Conservation (phyloP, 768 basidiomycete genomes). For the Holtermanniella nyarrowii region DNA sequence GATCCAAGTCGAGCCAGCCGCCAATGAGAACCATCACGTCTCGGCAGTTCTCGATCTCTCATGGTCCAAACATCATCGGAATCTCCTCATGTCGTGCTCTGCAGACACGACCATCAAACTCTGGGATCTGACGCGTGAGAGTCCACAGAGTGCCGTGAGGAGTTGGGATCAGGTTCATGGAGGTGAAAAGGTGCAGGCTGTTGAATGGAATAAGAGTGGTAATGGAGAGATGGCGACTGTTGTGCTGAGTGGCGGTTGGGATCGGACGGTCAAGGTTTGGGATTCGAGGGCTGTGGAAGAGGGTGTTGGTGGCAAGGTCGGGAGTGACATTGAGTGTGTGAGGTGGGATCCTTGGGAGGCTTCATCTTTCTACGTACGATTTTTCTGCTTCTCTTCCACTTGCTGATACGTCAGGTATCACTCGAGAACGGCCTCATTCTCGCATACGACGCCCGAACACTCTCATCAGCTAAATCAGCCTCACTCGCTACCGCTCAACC, state of each 20-base stretch:
- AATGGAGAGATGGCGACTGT: slow-evolving; percentile 60
- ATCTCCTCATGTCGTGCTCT: slow-evolving; percentile 79
- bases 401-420: slow-evolving; percentile 54
- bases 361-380: slow-evolving; percentile 70
- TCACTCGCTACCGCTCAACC: slow-evolving; percentile 54
- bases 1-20: slow-evolving; percentile 59
- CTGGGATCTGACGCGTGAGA: slow-evolving; percentile 79
- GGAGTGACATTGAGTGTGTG: slow-evolving; percentile 85
- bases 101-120: slow-evolving; percentile 94
- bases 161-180: slow-evolving; percentile 58
- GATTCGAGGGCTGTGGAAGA: slow-evolving; percentile 74
- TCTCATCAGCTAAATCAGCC: slow-evolving; percentile 50
- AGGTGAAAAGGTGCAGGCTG: slow-evolving; percentile 89
- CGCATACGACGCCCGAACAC: slow-evolving; percentile 77
- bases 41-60: slow-evolving; percentile 86
- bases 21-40: slow-evolving; percentile 66
- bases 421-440: slow-evolving; percentile 89
- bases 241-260: slow-evolving; percentile 84
- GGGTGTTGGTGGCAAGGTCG: slow-evolving; percentile 73
- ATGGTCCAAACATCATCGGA: slow-evolving; percentile 85
- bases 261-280: slow-evolving; percentile 87
- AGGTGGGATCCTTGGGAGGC: slow-evolving; percentile 94
- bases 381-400: background rate
- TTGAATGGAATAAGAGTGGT: slow-evolving; percentile 75
- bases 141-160: slow-evolving; percentile 55